phyloP scores from a whole-genome alignment of 306 rosid species.

The Casuarina cunninghamiana region DNA sequence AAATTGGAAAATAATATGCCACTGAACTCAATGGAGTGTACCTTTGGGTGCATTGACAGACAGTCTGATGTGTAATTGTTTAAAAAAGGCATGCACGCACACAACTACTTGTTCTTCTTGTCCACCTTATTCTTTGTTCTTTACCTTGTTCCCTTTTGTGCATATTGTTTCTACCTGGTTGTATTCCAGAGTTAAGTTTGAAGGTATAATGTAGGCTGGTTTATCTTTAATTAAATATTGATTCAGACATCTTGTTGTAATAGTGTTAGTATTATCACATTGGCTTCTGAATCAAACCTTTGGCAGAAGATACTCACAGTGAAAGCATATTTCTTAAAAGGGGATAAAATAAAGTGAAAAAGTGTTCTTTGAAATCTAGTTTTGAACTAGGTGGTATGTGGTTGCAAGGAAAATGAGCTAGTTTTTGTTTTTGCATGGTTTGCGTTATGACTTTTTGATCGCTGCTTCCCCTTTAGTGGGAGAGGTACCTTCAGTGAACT shows the following conservation, averaged over 20 bases:
- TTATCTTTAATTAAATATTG: not conserved
- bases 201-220: not conserved
- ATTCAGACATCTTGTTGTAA: too few species aligned
- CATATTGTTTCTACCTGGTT: too few species aligned
- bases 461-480: too few species aligned
- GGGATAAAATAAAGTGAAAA: not conserved
- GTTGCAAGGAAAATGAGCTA: not conserved
- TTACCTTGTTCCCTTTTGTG: not conserved
- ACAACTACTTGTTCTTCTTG: too few species aligned
- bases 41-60: too few species aligned
- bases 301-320: not conserved
- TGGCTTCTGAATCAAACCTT: not conserved
- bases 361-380: not conserved
- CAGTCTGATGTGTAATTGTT: too few species aligned
- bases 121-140: not conserved
- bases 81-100: too few species aligned
- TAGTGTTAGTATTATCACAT: not conserved
- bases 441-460: too few species aligned
- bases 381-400: not conserved
- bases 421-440: not conserved
- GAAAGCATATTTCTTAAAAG: not conserved
- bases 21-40: too few species aligned
- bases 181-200: not conserved
- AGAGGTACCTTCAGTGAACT: too few species aligned
- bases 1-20: too few species aligned